Conservation (phyloP, 192 early-diverging fungal species). For the Phycomyces blakesleeanus region DNA sequence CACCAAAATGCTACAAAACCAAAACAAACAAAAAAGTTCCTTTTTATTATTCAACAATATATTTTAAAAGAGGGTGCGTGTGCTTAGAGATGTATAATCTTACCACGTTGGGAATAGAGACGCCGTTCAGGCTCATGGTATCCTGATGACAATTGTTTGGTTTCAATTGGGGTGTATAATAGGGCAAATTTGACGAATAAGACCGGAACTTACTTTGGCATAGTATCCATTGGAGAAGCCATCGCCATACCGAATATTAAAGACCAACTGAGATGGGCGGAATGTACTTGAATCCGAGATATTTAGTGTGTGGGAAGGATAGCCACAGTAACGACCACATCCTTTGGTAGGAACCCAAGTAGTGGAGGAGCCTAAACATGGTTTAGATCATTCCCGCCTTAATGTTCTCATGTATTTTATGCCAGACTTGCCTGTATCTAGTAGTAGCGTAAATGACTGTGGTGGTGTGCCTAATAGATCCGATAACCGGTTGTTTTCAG, state of each 20-base stretch:
- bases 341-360: constrained; percentile 29
- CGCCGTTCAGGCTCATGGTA: constrained; percentile 12
- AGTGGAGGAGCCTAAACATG: constrained; percentile 20
- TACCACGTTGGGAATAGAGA: constrained; percentile 14
- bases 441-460: constrained; percentile 31
- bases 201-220: constrained; percentile 8
- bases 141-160: constrained; percentile 7
- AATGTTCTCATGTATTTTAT: no score
- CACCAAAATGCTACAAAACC: constrained; percentile 28
- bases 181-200: background rate
- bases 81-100: constrained; percentile 2
- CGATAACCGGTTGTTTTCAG: background rate
- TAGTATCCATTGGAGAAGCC: constrained; percentile 29
- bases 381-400: no score
- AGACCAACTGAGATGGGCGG: constrained; percentile 1
- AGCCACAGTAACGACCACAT: constrained; percentile 25
- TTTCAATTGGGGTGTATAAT: background rate
- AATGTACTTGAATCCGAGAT: constrained; percentile 13
- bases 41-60: no score
- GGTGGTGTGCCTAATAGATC: constrained; percentile 25
- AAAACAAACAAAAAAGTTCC: no score
- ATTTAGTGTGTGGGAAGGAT: constrained; percentile 13
- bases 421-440: constrained; percentile 25
- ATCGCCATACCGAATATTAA: constrained; percentile 28
- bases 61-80: no score